A percentile compares a stretch with the other conserved stretches of the same genome.
Evolutionary conservation across 805 yeast species (phyloP).

Genomic region (Monosporozyma aerobia): DNA sequence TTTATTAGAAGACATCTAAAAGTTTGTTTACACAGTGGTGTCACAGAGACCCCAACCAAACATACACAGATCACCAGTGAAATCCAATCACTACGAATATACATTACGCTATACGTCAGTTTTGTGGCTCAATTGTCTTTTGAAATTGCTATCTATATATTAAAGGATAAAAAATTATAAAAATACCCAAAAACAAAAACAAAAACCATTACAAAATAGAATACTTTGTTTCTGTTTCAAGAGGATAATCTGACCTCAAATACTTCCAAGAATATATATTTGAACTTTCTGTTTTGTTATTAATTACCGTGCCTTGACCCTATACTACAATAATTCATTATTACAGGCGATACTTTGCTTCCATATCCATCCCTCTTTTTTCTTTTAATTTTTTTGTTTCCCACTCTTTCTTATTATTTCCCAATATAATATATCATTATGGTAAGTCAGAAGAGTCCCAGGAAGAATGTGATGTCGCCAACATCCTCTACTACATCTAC

Average conservation of each 20-base stretch:
- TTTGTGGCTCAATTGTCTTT: background rate
- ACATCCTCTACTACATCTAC: background rate
- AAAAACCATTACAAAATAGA: too few relatives aligned
- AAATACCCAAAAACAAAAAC: background rate
- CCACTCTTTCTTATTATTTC: background rate
- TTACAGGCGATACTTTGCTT: background rate
- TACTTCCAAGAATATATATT: too few relatives aligned
- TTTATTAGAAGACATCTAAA: background rate
- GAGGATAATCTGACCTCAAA: too few relatives aligned
- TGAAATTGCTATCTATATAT: background rate
- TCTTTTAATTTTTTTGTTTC: background rate
- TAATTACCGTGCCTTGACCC: background rate
- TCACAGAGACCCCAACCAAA: too few relatives aligned
- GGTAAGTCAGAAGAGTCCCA: conserved; percentile 12
- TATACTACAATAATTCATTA: background rate
- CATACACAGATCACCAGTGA: background rate
- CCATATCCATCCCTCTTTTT: background rate
- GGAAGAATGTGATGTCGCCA: conserved; percentile 3
- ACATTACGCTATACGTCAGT: too few relatives aligned
- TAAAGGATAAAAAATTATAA: too few relatives aligned
- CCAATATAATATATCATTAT: background rate
- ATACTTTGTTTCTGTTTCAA: too few relatives aligned
- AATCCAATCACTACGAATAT: background rate
- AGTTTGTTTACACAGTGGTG: too few relatives aligned
- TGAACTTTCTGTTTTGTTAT: background rate